These are phyloP conservation scores for Phanerodontia chrysosporium DNA, from an alignment of 768 basidiomycete species.

Conservation along the genomic window DNA sequence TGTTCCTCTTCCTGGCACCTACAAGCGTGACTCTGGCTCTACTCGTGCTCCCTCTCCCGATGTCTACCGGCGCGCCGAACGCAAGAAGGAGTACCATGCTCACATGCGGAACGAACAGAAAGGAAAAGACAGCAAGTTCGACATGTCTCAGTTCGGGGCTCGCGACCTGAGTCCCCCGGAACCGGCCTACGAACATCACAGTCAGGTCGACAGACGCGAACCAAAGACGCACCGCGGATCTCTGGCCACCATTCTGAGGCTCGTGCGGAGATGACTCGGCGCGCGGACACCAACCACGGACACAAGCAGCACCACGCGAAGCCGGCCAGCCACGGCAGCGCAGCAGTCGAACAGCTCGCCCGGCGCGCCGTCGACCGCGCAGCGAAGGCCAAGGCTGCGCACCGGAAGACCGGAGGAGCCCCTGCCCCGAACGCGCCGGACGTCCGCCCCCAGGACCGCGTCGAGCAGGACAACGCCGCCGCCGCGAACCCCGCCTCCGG, in stretches of 20 bases:
- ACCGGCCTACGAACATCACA: neutral
- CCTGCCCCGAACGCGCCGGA: neutral
- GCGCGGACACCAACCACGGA: neutral
- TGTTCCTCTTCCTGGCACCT: neutral
- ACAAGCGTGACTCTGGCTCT: neutral
- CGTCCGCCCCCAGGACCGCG: neutral
- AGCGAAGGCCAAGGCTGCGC: neutral
- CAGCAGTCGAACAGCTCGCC: neutral
- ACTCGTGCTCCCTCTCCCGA: neutral
- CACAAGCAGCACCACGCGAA: neutral
- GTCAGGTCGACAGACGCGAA: neutral
- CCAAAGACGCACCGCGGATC: neutral
- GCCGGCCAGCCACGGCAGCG: neutral
- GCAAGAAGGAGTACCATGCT: neutral
- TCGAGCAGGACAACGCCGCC: neutral
- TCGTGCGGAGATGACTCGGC: neutral
- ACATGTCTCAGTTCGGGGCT: neutral
- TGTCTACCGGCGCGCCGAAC: neutral
- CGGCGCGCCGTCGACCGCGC: neutral
- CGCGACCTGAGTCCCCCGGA: neutral
- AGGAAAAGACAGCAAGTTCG: neutral
- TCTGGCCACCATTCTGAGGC: neutral
- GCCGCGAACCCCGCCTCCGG: neutral
- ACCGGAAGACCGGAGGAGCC: neutral
- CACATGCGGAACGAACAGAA: neutral